A percentile compares a stretch with the other conserved stretches of the same genome.
phyloP scores from a whole-genome alignment of 2,329 filamentous ascomycete genomes.

The Stagonosporopsis vannaccii region DNA sequence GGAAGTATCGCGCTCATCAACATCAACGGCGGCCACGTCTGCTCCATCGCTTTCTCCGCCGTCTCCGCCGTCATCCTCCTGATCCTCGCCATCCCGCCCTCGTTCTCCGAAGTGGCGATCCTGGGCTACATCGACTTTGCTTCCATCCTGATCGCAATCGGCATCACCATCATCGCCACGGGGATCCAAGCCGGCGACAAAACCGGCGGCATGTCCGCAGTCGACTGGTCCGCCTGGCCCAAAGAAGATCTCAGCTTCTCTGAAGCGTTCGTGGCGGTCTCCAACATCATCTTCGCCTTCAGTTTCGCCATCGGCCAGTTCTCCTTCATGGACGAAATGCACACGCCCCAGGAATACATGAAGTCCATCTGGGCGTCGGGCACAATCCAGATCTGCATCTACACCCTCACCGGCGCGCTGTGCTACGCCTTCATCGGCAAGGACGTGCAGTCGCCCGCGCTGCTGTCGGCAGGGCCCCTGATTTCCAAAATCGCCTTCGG shows the following conservation, averaged over 20 bases:
- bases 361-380: conserved; percentile 23
- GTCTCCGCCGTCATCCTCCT: conserved; percentile 22
- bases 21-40: conserved; percentile 23
- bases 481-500: conserved; percentile 22
- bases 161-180: conserved; percentile 24
- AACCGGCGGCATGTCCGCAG: conserved; percentile 16
- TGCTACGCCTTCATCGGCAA: conserved; percentile 24
- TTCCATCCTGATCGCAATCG: conserved; percentile 23
- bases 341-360: conserved; percentile 22
- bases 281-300: conserved; percentile 25
- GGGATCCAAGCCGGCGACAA: conserved; percentile 18
- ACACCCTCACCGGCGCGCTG: conserved; percentile 21
- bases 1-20: conserved; percentile 25
- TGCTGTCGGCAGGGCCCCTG: conserved; percentile 17
- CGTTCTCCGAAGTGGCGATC: conserved; percentile 22
- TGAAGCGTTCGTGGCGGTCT: conserved; percentile 22
- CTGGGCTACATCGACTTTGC: conserved; percentile 24
- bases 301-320: conserved; percentile 24
- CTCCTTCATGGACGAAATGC: conserved; percentile 25
- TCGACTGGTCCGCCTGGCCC: conserved; percentile 25
- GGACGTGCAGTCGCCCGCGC: conserved; percentile 13
- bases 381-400: conserved; percentile 22
- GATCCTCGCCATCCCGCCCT: conserved; percentile 24
- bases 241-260: conserved; percentile 19
- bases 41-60: conserved; percentile 22